Evolutionary conservation across 1,284 basidiomycete genomes (phyloP).

Genomic region (Ganoderma lingzhi): DNA sequence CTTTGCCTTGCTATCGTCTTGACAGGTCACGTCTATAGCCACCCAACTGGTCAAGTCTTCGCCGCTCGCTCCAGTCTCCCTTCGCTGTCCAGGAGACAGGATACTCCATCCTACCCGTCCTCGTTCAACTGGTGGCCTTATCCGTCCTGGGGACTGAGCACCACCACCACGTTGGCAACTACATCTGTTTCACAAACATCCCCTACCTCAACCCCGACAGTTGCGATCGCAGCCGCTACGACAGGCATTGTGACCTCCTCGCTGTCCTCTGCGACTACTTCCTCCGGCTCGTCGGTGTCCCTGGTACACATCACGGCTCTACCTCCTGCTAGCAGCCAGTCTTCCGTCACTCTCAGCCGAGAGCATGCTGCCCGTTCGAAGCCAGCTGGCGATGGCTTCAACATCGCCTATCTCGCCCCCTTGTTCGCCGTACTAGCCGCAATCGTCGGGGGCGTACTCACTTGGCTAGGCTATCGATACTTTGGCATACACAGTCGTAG

Average conservation of each 20-base stretch:
- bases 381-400: constrained; percentile 32
- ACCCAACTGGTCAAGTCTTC: constrained; percentile 5
- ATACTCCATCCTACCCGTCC: constrained; percentile 19
- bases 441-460: constrained; percentile 42
- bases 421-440: constrained; percentile 49
- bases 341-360: constrained; percentile 38
- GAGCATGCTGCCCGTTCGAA: constrained; percentile 21
- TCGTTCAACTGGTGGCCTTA: constrained; percentile 39
- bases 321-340: constrained; percentile 44
- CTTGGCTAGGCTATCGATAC: constrained; percentile 39
- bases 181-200: not conserved
- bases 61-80: not conserved
- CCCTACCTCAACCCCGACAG: not conserved
- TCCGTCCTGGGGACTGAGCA: constrained; percentile 25
- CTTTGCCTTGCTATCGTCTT: constrained; percentile 7
- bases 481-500: constrained; percentile 21
- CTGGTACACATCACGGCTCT: constrained; percentile 47
- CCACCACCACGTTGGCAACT: not conserved
- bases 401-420: constrained; percentile 49
- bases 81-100: constrained; percentile 18
- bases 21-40: constrained; percentile 2
- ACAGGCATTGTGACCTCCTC: not conserved
- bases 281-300: constrained; percentile 21
- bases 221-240: not conserved
- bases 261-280: constrained; percentile 7